These are phyloP conservation scores for Cercospora citrullina DNA, from an alignment of 2,329 filamentous ascomycete genomes.

Conservation along the genomic window DNA sequence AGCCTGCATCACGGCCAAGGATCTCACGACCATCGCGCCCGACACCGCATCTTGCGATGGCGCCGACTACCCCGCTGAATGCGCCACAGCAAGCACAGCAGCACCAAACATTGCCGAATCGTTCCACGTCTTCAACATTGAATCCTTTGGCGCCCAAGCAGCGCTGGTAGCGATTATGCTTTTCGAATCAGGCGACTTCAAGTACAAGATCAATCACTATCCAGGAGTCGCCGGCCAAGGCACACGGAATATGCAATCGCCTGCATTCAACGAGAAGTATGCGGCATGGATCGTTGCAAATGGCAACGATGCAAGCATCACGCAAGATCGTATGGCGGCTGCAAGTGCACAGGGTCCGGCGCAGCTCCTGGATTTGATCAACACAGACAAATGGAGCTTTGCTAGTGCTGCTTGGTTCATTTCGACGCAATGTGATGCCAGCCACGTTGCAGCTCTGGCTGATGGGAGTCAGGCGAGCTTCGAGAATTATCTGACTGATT, in stretches of 20 bases:
- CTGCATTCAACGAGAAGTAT: slow-evolving; percentile 57
- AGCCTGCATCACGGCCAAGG: slow-evolving; percentile 38
- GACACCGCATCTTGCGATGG: slow-evolving; percentile 55
- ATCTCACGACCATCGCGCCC: slow-evolving; percentile 60
- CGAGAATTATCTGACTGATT: slow-evolving; percentile 54
- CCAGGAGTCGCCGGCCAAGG: slow-evolving; percentile 67
- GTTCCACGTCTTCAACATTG: slow-evolving; percentile 60
- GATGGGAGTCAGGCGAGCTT: slow-evolving; percentile 53
- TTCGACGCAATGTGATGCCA: slow-evolving; percentile 52
- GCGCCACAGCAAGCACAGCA: slow-evolving; percentile 64
- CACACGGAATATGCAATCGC: slow-evolving; percentile 66
- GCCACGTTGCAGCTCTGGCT: slow-evolving; percentile 48
- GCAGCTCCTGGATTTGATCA: slow-evolving; percentile 54
- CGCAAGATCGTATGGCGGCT: slow-evolving; percentile 11
- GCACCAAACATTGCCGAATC: slow-evolving; percentile 58
- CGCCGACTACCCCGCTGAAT: slow-evolving; percentile 55
- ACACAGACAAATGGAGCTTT: slow-evolving; percentile 53
- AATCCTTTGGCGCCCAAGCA: slow-evolving; percentile 60
- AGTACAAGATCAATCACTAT: slow-evolving; percentile 68
- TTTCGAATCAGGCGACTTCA: slow-evolving; percentile 67
- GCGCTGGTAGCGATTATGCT: slow-evolving; percentile 70
- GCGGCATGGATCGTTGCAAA: slow-evolving; percentile 48
- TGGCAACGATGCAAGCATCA: slow-evolving; percentile 33
- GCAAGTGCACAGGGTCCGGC: slow-evolving; percentile 41
- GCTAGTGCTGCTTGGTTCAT: slow-evolving; percentile 64